Evolutionary conservation across 495 filamentous ascomycete genomes (phyloP), one percentile per base, ranked within the genome.

Genomic region (Platismatia glauca): DNA sequence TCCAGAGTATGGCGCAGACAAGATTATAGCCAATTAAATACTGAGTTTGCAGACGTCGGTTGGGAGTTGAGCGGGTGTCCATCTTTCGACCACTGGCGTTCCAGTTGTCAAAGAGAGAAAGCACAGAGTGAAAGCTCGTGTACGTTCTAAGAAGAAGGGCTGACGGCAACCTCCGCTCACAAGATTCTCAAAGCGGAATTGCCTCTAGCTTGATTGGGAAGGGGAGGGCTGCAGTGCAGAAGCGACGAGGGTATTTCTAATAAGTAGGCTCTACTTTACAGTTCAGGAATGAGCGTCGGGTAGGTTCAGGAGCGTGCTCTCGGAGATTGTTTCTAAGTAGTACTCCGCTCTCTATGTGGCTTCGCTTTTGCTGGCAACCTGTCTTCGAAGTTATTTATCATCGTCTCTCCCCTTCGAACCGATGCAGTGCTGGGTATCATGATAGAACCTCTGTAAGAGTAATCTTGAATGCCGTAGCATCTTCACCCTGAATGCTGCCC

Each of bases 11-110:
- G 60, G 89, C 84, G 66, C 83, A 90, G 64, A 86, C 67, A 66
- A 83, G 75, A 73, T 97, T 98, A 83, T 97, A 98, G 70, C 82
- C 72, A 72, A 88, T 80, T 46, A 97, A 84, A 77, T 95, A 95
- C 38, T 66, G 63, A 43, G 59, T 62, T 61, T 68, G 53, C 18
- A 52, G 59, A 39, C 41, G 66, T 35, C 57, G 64, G 24, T 64
- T 22, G 43, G 60, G 39, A 41, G 44, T 63, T 18, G 56, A 53
- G 38, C 60, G 50, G 55, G 61, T 64, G 38, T 57, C 53, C 64
- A 68, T 68, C 56, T 37, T 31, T 52, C 9, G 38, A 39, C n/a
- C 8, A 35, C 12, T 22, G 20, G 34, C 35, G 46, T 55, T 46
- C 15, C 52, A 15, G 16, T n/a, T 55, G 34, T 31, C 27, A 52